These are phyloP conservation scores for Pogostemon cablin DNA, from an alignment of 257 asterid genomes.

Conservation along the genomic window DNA sequence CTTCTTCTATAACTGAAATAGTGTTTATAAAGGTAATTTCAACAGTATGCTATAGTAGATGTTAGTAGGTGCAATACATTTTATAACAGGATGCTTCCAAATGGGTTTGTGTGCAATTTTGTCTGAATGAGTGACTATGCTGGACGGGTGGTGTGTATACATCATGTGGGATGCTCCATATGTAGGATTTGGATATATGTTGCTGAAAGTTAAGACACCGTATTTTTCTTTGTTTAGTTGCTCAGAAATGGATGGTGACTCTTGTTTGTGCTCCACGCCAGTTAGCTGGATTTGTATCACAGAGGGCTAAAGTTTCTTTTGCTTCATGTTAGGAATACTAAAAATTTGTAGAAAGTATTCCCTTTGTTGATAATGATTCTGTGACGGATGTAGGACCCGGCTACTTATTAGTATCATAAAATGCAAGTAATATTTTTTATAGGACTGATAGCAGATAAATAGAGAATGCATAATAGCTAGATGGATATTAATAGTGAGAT, in stretches of 20 bases:
- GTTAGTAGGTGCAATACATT: not conserved
- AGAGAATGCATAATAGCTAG: not conserved
- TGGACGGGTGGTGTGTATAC: not conserved
- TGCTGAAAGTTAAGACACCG: constrained; percentile 14
- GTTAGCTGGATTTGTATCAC: constrained; percentile 1
- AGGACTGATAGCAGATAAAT: not conserved
- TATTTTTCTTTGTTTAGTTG: not conserved
- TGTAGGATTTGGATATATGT: not conserved
- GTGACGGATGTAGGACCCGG: constrained; percentile 15
- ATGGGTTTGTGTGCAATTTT: not conserved
- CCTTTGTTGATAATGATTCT: not conserved
- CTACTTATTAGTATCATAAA: not conserved
- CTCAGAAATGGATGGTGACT: not conserved
- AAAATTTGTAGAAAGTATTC: not conserved
- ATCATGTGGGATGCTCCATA: not conserved
- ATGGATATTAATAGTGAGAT: not conserved
- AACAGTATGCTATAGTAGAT: constrained; percentile 1
- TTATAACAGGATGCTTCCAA: not conserved
- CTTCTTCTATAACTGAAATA: constrained; percentile 69
- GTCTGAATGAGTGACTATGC: not conserved
- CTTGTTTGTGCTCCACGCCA: constrained; percentile 17
- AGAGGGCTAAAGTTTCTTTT: not conserved
- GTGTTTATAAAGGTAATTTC: constrained; percentile 75
- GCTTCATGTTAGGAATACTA: not conserved
- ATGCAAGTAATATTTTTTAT: not conserved